Evolutionary conservation across 768 basidiomycete genomes (phyloP).

Genomic region (Leccinum subtestaceum): DNA sequence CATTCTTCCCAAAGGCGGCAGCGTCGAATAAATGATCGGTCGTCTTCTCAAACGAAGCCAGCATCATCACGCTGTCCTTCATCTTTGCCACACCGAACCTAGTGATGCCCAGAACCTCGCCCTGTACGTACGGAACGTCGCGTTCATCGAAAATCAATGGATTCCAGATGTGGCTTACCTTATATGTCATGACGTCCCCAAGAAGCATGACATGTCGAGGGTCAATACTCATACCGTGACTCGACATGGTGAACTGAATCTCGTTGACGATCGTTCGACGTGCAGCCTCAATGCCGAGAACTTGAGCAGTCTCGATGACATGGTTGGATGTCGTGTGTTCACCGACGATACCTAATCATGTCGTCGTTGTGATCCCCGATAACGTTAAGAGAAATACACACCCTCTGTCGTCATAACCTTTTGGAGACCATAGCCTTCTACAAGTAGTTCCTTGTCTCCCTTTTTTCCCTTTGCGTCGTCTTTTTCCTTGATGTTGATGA

Average conservation of each 20-base stretch:
- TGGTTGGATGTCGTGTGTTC: conserved; percentile 93
- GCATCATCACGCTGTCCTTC: conserved; percentile 99
- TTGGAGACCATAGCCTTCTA: conserved; percentile 95
- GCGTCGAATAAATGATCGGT: conserved; percentile 99
- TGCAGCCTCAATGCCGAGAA: conserved; percentile 98
- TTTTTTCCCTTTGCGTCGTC: conserved; percentile 76
- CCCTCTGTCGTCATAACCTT: conserved; percentile 98
- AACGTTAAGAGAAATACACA: conserved; percentile 29
- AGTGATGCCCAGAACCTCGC: conserved; percentile 96
- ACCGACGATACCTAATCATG: conserved; percentile 76
- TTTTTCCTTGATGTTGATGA: conserved; percentile 95
- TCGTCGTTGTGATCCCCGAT: not conserved
- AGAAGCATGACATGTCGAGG: conserved; percentile 98
- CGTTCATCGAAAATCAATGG: not conserved
- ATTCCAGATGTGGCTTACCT: conserved; percentile 45
- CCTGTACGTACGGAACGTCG: conserved; percentile 42
- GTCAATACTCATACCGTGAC: conserved; percentile 98
- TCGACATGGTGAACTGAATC: conserved; percentile 95
- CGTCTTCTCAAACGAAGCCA: conserved; percentile 99
- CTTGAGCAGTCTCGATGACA: conserved; percentile 92
- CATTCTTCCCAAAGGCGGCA: conserved; percentile 92
- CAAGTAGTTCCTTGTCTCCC: conserved; percentile 86
- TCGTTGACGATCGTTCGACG: conserved; percentile 93
- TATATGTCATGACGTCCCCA: conserved; percentile 98
- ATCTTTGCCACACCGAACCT: conserved; percentile 99